phyloP scores from a whole-genome alignment of 352 stramenopile species.

The Globisporangium emineosum region DNA sequence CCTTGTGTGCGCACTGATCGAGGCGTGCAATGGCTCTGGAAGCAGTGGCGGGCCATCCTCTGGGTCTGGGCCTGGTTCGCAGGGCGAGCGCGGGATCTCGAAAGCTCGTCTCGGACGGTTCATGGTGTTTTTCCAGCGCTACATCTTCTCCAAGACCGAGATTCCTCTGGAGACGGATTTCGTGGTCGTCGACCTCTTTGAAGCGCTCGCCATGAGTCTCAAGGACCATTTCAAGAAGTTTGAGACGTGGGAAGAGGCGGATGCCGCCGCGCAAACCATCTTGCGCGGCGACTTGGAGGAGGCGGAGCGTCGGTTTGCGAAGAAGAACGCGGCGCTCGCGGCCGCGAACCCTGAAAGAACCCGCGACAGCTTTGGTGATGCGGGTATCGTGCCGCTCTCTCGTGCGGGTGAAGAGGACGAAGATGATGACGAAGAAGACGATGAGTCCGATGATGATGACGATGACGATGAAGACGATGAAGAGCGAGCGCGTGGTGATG shows the following conservation, averaged over 20 bases:
- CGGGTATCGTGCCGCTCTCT: conserved; percentile 28
- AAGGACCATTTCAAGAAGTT: conserved; percentile 72
- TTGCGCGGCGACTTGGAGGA: conserved; percentile 62
- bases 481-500: conserved; percentile 25
- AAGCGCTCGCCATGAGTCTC: conserved; percentile 46
- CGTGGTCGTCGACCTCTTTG: conserved; percentile 81
- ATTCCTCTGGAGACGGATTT: conserved; percentile 95
- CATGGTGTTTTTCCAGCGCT: conserved; percentile 94
- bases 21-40: conserved; percentile 52
- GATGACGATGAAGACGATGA: conserved; percentile 60
- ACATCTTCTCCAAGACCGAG: conserved; percentile 94
- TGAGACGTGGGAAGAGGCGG: conserved; percentile 77
- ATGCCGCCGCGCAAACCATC: conserved; percentile 53
- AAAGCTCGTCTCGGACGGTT: conserved; percentile 85
- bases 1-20: conserved; percentile 92
- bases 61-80: conserved; percentile 18
- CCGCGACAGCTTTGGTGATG: conserved; percentile 14
- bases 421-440: conserved; percentile 56
- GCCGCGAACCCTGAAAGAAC: conserved; percentile 17
- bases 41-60: not conserved
- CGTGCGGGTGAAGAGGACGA: conserved; percentile 38
- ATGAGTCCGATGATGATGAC: conserved; percentile 54
- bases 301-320: conserved; percentile 56
- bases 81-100: conserved; percentile 83
- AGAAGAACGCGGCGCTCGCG: conserved; percentile 40